Conservation (phyloP, 345 rosid species). For the Gossypium mustelinum region DNA sequence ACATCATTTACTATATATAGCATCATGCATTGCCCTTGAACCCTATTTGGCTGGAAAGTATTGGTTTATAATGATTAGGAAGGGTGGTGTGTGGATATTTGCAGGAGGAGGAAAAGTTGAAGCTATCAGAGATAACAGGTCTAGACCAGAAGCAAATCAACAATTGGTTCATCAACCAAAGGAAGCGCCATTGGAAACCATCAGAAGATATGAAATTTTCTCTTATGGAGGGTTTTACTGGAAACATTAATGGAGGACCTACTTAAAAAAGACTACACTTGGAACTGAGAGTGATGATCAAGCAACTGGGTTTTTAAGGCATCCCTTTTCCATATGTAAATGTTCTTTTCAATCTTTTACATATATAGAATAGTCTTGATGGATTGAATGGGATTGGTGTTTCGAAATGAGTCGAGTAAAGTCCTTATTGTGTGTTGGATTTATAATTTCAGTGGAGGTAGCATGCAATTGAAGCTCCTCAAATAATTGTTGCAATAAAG, state of each 20-base stretch:
- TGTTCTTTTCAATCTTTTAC: too few species aligned
- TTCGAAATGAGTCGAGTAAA: too few species aligned
- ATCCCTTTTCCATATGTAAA: neutral
- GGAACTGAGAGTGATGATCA: constrained; percentile 1
- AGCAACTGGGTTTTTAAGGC: neutral
- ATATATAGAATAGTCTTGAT: too few species aligned
- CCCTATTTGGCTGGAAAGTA: neutral
- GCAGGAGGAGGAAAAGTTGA: constrained; percentile 59
- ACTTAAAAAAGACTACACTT: constrained; percentile 20
- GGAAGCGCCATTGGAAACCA: constrained; percentile 78
- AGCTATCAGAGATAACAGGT: constrained; percentile 48
- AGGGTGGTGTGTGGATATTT: neutral
- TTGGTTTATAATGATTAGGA: neutral
- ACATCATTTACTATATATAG: too few species aligned
- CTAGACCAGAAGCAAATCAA: constrained; percentile 67
- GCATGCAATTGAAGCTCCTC: neutral
- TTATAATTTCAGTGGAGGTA: neutral
- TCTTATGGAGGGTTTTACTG: constrained; percentile 30
- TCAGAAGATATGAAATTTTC: constrained; percentile 52
- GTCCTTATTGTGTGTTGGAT: neutral
- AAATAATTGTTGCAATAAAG: neutral
- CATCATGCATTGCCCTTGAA: neutral
- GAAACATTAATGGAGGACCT: neutral
- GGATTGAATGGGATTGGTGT: too few species aligned
- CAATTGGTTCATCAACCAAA: constrained; percentile 77